Conservation (phyloP, 805 yeast species). For the Priceomyces melissophilus region DNA sequence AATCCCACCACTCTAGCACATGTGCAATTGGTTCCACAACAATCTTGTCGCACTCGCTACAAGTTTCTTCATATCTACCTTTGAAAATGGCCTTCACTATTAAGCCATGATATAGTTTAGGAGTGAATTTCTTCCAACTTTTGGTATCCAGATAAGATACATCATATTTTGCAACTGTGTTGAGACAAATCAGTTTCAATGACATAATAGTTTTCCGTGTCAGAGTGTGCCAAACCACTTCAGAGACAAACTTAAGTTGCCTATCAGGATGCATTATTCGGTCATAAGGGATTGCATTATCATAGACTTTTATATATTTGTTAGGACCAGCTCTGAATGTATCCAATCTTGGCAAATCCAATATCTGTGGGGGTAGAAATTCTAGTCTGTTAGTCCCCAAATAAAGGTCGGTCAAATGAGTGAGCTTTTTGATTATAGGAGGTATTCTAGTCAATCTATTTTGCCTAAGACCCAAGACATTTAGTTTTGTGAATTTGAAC, state of each 20-base stretch:
- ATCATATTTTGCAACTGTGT: conserved; percentile 48
- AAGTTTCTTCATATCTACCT: conserved; percentile 48
- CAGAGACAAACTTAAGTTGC: conserved; percentile 20
- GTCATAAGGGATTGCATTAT: conserved; percentile 23
- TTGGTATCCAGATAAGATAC: conserved; percentile 53
- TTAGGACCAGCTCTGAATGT: conserved; percentile 57
- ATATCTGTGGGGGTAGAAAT: conserved; percentile 51
- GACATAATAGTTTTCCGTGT: conserved; percentile 32
- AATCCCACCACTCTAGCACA: conserved; percentile 66
- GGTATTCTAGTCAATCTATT: conserved; percentile 48
- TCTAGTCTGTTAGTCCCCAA: conserved; percentile 49
- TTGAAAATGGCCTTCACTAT: conserved; percentile 52
- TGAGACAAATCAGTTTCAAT: conserved; percentile 45
- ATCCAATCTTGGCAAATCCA: conserved; percentile 40
- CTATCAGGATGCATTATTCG: conserved; percentile 12
- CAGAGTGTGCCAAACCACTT: conserved; percentile 18
- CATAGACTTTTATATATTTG: conserved; percentile 30
- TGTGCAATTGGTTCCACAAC: conserved; percentile 58
- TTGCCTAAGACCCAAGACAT: conserved; percentile 50
- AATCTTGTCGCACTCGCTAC: conserved; percentile 48
- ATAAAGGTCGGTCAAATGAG: conserved; percentile 47
- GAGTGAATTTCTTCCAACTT: conserved; percentile 50
- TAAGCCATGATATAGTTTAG: conserved; percentile 41
- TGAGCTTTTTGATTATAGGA: conserved; percentile 41
- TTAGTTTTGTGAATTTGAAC: conserved; percentile 47